Percentiles rank a stretch among this genome's conserved stretches.
These are phyloP conservation scores for Aquanectria penicillioides DNA, from an alignment of 2,329 filamentous ascomycete genomes.

Conservation along the genomic window DNA sequence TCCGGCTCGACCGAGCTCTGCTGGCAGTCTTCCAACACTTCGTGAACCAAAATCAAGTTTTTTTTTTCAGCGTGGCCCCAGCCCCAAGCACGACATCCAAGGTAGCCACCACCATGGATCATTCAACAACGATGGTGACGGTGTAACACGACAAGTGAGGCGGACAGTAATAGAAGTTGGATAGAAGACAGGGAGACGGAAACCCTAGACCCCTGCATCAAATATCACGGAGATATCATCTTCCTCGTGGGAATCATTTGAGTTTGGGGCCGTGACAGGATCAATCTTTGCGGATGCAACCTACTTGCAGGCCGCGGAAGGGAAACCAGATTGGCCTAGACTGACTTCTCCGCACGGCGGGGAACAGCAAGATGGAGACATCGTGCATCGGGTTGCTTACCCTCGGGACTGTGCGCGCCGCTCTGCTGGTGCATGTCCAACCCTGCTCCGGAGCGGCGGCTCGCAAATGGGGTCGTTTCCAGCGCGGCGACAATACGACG, in stretches of 20 bases:
- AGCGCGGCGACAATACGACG: slow-evolving; percentile 30
- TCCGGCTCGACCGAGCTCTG: slow-evolving; percentile 7
- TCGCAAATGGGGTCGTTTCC: slow-evolving; percentile 43
- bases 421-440: slow-evolving; percentile 24
- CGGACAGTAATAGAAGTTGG: slow-evolving; percentile 1
- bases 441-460: slow-evolving; percentile 36
- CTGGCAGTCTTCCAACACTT: not conserved
- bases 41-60: slow-evolving; percentile 3
- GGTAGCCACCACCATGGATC: not conserved
- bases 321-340: slow-evolving; percentile 33
- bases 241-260: slow-evolving; percentile 1
- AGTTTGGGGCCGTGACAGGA: slow-evolving; percentile 12
- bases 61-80: not conserved
- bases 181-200: slow-evolving; percentile 1
- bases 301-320: slow-evolving; percentile 20
- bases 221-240: not conserved
- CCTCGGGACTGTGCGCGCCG: slow-evolving; percentile 28
- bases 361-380: slow-evolving; percentile 37
- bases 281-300: slow-evolving; percentile 24
- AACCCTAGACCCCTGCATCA: slow-evolving; percentile 17
- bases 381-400: slow-evolving; percentile 38
- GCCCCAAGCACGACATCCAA: slow-evolving; percentile 4
- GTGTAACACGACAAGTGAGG: slow-evolving; percentile 8
- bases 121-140: not conserved
- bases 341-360: slow-evolving; percentile 40